These are phyloP conservation scores for Clonostachys rosea DNA, from an alignment of 2,329 filamentous ascomycete genomes.

Conservation along the genomic window DNA sequence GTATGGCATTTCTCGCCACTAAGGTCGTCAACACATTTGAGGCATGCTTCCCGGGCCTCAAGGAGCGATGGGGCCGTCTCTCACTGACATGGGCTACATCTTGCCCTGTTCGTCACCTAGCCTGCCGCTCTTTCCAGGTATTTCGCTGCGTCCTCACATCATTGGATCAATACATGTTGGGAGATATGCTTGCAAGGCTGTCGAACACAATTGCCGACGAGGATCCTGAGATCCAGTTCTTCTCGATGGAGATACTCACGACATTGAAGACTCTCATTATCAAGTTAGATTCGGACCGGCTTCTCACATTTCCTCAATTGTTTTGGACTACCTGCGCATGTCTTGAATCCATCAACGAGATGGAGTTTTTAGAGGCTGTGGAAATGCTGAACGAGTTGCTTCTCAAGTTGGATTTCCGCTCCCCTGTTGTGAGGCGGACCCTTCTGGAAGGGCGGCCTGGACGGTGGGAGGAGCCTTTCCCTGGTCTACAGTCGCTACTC, in stretches of 20 bases:
- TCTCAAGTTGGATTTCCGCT: slow-evolving; percentile 75
- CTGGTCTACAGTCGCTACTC: slow-evolving; percentile 78
- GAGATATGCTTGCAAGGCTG: slow-evolving; percentile 90
- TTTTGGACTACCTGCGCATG: slow-evolving; percentile 99
- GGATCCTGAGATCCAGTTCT: slow-evolving; percentile 89
- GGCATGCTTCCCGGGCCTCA: slow-evolving; percentile 77
- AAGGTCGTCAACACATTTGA: slow-evolving; percentile 84
- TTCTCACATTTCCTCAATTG: slow-evolving; percentile 87
- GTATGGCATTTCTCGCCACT: slow-evolving; percentile 81
- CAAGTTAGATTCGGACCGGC: slow-evolving; percentile 72
- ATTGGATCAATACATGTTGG: slow-evolving; percentile 88
- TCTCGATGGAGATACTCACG: slow-evolving; percentile 96
- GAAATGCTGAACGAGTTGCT: slow-evolving; percentile 88
- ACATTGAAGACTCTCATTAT: slow-evolving; percentile 89
- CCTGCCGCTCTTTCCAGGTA: slow-evolving; percentile 95
- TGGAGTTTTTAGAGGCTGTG: slow-evolving; percentile 86
- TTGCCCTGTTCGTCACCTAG: slow-evolving; percentile 89
- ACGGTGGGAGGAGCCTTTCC: slow-evolving; percentile 85
- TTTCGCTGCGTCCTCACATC: slow-evolving; percentile 91
- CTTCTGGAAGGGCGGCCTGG: slow-evolving; percentile 76
- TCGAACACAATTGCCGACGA: slow-evolving; percentile 98
- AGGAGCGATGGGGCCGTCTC: slow-evolving; percentile 85
- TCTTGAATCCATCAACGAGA: slow-evolving; percentile 92
- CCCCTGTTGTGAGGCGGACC: slow-evolving; percentile 61
- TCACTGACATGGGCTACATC: slow-evolving; percentile 95